These are phyloP conservation scores for Talaromyces nanjingensis DNA, from an alignment of 495 filamentous ascomycete genomes.

Conservation along the genomic window DNA sequence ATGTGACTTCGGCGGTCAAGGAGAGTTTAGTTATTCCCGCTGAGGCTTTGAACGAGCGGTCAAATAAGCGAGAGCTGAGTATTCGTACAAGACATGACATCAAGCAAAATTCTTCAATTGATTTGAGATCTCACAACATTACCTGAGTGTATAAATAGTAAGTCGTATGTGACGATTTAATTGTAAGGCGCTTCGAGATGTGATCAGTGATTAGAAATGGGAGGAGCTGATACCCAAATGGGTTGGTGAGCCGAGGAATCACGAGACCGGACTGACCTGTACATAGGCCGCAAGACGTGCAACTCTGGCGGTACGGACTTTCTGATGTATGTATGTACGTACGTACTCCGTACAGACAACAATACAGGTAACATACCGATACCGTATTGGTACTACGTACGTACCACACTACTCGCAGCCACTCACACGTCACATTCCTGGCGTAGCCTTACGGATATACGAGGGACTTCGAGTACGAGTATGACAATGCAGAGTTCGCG, in stretches of 20 bases:
- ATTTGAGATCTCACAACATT: background rate
- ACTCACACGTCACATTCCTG: background rate
- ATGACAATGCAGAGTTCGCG: background rate
- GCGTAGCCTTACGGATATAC: background rate
- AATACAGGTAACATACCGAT: background rate
- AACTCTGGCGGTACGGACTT: background rate
- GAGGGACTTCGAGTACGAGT: background rate
- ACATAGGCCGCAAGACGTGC: background rate
- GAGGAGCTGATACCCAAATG: background rate
- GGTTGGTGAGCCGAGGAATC: constrained; percentile 1
- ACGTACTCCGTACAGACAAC: background rate
- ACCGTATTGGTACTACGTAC: background rate
- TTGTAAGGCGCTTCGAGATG: background rate
- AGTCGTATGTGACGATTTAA: background rate
- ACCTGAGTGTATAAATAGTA: background rate
- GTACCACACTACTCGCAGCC: background rate
- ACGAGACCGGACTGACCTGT: background rate
- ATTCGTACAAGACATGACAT: background rate
- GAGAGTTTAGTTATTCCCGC: background rate
- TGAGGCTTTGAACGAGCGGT: background rate
- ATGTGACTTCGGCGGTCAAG: background rate
- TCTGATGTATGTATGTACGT: background rate
- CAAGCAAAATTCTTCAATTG: background rate
- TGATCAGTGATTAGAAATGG: background rate
- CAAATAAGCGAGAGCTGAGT: background rate